A percentile compares a stretch with the other conserved stretches of the same genome.
These are phyloP conservation scores for Fusarium nisikadoi DNA, from an alignment of 2,329 filamentous ascomycete genomes.

Conservation along the genomic window DNA sequence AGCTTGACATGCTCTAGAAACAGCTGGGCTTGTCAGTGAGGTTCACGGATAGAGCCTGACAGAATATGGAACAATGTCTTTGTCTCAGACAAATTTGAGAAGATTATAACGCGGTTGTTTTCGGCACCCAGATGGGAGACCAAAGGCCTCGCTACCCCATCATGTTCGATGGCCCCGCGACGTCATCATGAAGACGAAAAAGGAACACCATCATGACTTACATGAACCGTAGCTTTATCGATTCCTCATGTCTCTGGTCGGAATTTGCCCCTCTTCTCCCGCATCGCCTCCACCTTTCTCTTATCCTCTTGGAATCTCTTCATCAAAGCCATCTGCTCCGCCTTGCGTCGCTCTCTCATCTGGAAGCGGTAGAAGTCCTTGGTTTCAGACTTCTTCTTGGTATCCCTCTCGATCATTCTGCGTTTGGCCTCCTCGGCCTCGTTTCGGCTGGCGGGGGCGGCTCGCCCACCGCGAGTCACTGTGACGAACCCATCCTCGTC, in stretches of 20 bases:
- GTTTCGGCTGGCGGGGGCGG: conserved; percentile 77
- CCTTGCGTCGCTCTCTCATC: conserved; percentile 80
- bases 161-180: conserved; percentile 63
- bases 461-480: conserved; percentile 80
- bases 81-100: conserved; percentile 70
- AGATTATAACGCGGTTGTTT: conserved; percentile 74
- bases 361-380: conserved; percentile 89
- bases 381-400: conserved; percentile 70
- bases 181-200: conserved; percentile 57
- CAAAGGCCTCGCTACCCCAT: conserved; percentile 32
- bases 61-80: conserved; percentile 22
- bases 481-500: conserved; percentile 97
- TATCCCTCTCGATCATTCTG: conserved; percentile 71
- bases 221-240: conserved; percentile 7
- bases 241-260: conserved; percentile 58
- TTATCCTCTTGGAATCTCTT: conserved; percentile 80
- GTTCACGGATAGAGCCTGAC: conserved; percentile 44
- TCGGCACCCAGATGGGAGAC: conserved; percentile 60
- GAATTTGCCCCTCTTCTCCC: conserved; percentile 72
- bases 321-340: conserved; percentile 74
- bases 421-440: conserved; percentile 71
- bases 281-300: conserved; percentile 77
- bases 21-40: conserved; percentile 3
- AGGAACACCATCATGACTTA: conserved; percentile 21
- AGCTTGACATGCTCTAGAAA: neutral